These are phyloP conservation scores for Abrus precatorius DNA, from an alignment of 306 rosid genomes.

Conservation along the genomic window DNA sequence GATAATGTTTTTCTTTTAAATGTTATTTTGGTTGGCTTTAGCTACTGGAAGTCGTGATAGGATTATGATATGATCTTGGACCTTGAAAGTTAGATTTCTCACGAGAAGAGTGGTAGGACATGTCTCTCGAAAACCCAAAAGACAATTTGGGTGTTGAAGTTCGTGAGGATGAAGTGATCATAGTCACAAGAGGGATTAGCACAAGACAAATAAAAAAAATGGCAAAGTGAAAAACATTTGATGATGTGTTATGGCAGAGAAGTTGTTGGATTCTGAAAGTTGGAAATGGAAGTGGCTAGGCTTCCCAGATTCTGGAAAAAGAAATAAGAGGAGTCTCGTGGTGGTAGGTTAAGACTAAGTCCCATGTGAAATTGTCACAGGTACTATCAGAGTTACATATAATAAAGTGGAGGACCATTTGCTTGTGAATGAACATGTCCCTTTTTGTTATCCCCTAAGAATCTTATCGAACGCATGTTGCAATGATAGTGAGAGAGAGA, in stretches of 20 bases:
- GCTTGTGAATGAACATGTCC: conserved; percentile 57
- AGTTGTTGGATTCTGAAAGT: conserved; percentile 43
- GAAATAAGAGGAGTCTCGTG: conserved; percentile 53
- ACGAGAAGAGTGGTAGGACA: conserved; percentile 41
- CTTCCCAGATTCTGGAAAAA: conserved; percentile 41
- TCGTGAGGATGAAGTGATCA: conserved; percentile 38
- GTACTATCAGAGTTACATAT: conserved; percentile 32
- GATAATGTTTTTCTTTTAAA: neutral
- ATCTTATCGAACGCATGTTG: conserved; percentile 54
- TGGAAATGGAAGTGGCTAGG: conserved; percentile 31
- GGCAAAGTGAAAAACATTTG: neutral
- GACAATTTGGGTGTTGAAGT: conserved; percentile 39
- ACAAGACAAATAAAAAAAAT: conserved; percentile 37
- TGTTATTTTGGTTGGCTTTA: neutral
- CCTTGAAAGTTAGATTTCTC: conserved; percentile 29
- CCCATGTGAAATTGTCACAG: conserved; percentile 65
- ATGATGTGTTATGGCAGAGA: conserved; percentile 20
- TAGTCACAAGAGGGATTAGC: conserved; percentile 49
- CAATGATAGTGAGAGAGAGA: conserved; percentile 27
- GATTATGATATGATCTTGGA: conserved; percentile 17
- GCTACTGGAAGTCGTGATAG: conserved; percentile 31
- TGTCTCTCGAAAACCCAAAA: conserved; percentile 1
- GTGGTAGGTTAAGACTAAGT: conserved; percentile 40
- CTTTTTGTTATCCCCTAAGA: conserved; percentile 62
- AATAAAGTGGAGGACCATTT: conserved; percentile 49